Percentiles rank a stretch among this genome's conserved stretches.
Evolutionary conservation across 2,329 filamentous ascomycete species (phyloP).

Genomic region (Daldinia sp.): DNA sequence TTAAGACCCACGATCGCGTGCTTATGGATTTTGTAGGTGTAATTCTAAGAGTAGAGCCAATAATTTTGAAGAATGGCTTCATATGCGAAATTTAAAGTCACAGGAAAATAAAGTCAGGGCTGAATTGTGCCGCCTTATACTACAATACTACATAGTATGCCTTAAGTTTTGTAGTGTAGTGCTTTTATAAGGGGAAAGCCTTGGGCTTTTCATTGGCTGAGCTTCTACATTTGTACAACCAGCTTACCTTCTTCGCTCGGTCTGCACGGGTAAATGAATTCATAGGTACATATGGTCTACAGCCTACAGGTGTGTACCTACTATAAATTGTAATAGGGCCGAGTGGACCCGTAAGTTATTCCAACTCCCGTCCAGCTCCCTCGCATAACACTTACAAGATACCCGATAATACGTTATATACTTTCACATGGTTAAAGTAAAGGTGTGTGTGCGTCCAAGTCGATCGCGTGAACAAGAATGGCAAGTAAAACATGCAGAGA

Average conservation of each 20-base stretch:
- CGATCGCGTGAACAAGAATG: neutral
- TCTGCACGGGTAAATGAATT: conserved; percentile 17
- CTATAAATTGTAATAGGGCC: conserved; percentile 7
- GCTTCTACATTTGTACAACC: neutral
- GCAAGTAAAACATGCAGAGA: neutral
- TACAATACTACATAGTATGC: neutral
- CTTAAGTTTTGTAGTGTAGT: neutral
- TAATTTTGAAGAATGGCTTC: neutral
- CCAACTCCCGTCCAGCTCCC: neutral
- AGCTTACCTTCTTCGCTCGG: neutral
- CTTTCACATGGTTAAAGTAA: neutral
- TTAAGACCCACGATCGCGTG: conserved; percentile 24
- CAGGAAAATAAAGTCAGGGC: neutral
- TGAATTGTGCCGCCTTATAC: neutral
- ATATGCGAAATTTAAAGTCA: neutral
- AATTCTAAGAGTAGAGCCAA: conserved; percentile 21
- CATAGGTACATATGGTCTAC: neutral
- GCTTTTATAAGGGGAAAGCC: neutral
- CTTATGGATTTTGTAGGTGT: conserved; percentile 3
- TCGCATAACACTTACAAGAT: too few species aligned
- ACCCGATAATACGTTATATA: too few species aligned
- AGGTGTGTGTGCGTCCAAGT: neutral
- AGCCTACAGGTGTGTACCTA: neutral
- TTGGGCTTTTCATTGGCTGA: neutral
- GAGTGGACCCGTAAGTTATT: neutral